phyloP scores from a whole-genome alignment of 139 green algal species.

The Asterochloris sp. region DNA sequence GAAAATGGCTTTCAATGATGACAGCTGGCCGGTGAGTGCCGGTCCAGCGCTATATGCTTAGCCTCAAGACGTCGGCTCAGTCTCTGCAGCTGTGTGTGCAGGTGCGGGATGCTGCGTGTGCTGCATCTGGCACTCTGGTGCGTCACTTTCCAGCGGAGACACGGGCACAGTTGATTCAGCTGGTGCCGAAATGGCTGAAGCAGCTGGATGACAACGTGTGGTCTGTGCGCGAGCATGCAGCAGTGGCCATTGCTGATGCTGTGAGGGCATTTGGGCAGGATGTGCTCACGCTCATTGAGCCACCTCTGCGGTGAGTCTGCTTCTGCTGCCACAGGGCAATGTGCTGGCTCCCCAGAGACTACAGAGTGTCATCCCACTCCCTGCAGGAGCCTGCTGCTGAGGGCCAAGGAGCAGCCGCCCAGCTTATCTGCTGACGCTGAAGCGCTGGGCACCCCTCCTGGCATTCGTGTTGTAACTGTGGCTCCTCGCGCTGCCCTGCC shows the following conservation, averaged over 20 bases:
- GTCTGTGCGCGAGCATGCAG: slow-evolving; percentile 74
- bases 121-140: slow-evolving; percentile 47
- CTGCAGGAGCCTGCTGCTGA: slow-evolving; percentile 49
- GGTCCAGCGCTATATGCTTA: no score
- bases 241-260: slow-evolving; percentile 57
- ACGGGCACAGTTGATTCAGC: slow-evolving; percentile 39
- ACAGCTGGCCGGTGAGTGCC: slow-evolving; percentile 76
- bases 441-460: background rate
- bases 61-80: background rate
- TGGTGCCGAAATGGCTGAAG: slow-evolving; percentile 74
- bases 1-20: slow-evolving; percentile 76
- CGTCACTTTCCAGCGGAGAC: slow-evolving; percentile 57
- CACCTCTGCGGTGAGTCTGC: slow-evolving; percentile 23
- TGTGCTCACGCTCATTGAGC: slow-evolving; percentile 35
- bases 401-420: slow-evolving; percentile 59
- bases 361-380: no score
- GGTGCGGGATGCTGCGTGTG: slow-evolving; percentile 51
- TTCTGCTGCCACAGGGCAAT: no score
- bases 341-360: no score
- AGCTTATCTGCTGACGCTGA: slow-evolving; percentile 23
- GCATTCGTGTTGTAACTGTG: slow-evolving; percentile 19
- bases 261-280: slow-evolving; percentile 49
- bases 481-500: slow-evolving; percentile 62
- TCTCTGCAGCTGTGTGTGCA: slow-evolving; percentile 6
- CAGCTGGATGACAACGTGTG: slow-evolving; percentile 91